phyloP scores from a whole-genome alignment of 2,329 filamentous ascomycete genomes.

The Ciborinia camelliae region DNA sequence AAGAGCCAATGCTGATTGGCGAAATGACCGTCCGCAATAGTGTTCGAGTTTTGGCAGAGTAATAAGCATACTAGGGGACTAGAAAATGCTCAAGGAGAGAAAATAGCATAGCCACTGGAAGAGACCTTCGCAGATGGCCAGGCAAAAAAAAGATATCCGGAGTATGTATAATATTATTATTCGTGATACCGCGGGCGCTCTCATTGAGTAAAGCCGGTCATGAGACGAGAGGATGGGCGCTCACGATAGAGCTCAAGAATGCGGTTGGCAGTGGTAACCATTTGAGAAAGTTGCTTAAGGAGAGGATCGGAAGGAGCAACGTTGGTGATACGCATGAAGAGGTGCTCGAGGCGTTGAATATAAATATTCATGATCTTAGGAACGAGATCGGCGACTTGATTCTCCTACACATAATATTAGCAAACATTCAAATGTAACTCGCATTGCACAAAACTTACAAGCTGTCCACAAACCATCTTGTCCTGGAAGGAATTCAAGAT shows the following conservation, averaged over 20 bases:
- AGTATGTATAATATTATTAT: slow-evolving; percentile 5
- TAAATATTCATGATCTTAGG: slow-evolving; percentile 56
- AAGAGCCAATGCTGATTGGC: slow-evolving; percentile 18
- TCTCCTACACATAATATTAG: slow-evolving; percentile 44
- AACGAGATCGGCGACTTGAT: slow-evolving; percentile 53
- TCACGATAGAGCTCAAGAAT: slow-evolving; percentile 33
- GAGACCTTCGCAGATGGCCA: neutral
- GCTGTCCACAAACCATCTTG: slow-evolving; percentile 32
- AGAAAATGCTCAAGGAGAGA: slow-evolving; percentile 27
- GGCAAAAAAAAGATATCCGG: neutral
- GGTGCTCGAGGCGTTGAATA: slow-evolving; percentile 50
- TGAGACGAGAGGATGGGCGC: slow-evolving; percentile 12
- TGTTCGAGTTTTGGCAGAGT: slow-evolving; percentile 24
- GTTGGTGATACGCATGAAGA: slow-evolving; percentile 50
- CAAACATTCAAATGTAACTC: slow-evolving; percentile 7
- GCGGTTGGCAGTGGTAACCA: slow-evolving; percentile 40
- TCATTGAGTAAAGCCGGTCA: slow-evolving; percentile 9
- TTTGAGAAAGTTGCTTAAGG: slow-evolving; percentile 47
- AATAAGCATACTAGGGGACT: slow-evolving; percentile 26
- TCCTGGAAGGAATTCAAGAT: slow-evolving; percentile 51
- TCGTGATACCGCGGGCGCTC: neutral
- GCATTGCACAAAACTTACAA: slow-evolving; percentile 35
- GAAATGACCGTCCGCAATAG: slow-evolving; percentile 19
- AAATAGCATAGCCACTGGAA: slow-evolving; percentile 18
- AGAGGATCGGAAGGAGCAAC: slow-evolving; percentile 47